phyloP scores from a whole-genome alignment of 805 yeast species.

The Yarrowia bubula region DNA sequence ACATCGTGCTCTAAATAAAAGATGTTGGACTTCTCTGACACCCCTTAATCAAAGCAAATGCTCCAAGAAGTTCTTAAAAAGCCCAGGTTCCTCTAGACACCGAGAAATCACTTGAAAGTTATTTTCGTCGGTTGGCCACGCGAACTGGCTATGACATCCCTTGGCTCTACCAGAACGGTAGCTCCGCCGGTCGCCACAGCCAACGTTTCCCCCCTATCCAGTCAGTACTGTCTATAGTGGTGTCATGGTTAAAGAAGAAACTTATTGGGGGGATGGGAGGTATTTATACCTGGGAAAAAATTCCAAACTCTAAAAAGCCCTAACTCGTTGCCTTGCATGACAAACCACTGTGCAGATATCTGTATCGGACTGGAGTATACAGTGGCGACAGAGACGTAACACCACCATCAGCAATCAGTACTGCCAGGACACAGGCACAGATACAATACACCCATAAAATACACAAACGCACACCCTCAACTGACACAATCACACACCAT shows the following conservation, averaged over 20 bases:
- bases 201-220: conserved; percentile 26
- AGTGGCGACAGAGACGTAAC: background rate
- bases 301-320: conserved; percentile 13
- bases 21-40: conserved; percentile 27
- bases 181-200: conserved; percentile 20
- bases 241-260: conserved; percentile 19
- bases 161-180: conserved; percentile 25
- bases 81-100: conserved; percentile 27
- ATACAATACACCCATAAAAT: background rate
- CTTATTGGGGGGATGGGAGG: background rate
- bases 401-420: background rate
- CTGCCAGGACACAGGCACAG: background rate
- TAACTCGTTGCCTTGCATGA: conserved; percentile 11
- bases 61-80: conserved; percentile 23
- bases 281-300: conserved; percentile 1
- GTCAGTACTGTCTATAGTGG: conserved; percentile 28
- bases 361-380: conserved; percentile 9
- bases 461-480: background rate
- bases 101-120: conserved; percentile 27
- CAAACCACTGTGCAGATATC: conserved; percentile 3
- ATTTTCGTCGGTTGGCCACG: conserved; percentile 25
- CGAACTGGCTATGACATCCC: conserved; percentile 18
- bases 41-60: conserved; percentile 23
- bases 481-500: background rate
- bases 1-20: background rate